These are phyloP conservation scores for Mucor indicus DNA, from an alignment of 371 early-diverging fungal genomes.

Conservation along the genomic window DNA sequence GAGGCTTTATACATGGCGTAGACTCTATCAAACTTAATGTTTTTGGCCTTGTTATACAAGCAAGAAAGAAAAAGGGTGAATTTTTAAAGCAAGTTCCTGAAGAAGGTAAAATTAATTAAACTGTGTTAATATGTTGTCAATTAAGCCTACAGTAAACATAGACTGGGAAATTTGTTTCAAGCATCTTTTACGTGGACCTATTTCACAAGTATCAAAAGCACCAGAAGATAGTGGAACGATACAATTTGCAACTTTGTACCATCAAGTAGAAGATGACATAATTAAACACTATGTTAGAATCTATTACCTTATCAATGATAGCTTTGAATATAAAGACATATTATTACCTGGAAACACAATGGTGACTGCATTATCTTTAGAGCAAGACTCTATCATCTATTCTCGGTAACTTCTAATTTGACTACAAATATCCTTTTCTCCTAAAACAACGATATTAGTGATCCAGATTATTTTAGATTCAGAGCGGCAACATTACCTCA, in stretches of 20 bases:
- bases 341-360: constrained; percentile 36
- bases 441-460: too few species aligned
- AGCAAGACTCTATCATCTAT: constrained; percentile 30
- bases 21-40: constrained; percentile 16
- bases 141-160: too few species aligned
- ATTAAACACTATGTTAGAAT: constrained; percentile 31
- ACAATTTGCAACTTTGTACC: constrained; percentile 36
- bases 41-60: constrained; percentile 18
- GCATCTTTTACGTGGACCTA: constrained; percentile 32
- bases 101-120: constrained; percentile 11
- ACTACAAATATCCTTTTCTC: not conserved
- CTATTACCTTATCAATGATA: constrained; percentile 22
- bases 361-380: constrained; percentile 32
- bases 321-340: constrained; percentile 33
- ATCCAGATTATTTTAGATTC: constrained; percentile 42
- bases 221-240: constrained; percentile 9
- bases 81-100: constrained; percentile 5
- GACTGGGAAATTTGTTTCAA: constrained; percentile 28
- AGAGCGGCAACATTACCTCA: constrained; percentile 26
- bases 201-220: constrained; percentile 13
- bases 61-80: constrained; percentile 8
- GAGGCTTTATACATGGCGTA: constrained; percentile 13
- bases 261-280: constrained; percentile 29
- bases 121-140: too few species aligned
- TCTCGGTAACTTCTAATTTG: constrained; percentile 23